phyloP scores from a whole-genome alignment of 2,329 filamentous ascomycete genomes.

The Leptographium wingfieldii region DNA sequence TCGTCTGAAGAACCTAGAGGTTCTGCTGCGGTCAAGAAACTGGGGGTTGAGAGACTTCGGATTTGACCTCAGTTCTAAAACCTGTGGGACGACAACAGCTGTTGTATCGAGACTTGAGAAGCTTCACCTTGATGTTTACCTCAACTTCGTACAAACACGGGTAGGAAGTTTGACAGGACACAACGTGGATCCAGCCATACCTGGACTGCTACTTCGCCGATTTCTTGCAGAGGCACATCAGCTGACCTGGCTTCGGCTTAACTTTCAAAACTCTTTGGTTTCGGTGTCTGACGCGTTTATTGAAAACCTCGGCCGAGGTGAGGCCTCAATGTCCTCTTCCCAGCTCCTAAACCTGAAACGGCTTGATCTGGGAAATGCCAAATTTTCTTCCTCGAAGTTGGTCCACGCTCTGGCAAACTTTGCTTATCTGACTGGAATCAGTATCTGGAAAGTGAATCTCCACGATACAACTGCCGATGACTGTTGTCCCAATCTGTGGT shows the following conservation, averaged over 20 bases:
- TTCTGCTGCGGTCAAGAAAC: slow-evolving; percentile 25
- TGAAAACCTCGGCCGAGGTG: neutral
- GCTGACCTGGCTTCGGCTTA: slow-evolving; percentile 40
- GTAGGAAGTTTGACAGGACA: neutral
- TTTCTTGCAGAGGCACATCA: slow-evolving; percentile 29
- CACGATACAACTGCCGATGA: neutral
- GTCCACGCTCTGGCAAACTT: neutral
- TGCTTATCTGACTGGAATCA: neutral
- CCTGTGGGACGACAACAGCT: slow-evolving; percentile 21
- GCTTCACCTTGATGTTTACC: slow-evolving; percentile 25
- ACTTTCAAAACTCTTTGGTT: slow-evolving; percentile 21
- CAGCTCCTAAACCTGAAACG: neutral
- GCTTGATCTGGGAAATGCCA: neutral
- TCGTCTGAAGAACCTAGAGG: slow-evolving; percentile 31
- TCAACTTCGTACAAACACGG: neutral
- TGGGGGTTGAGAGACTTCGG: slow-evolving; percentile 24
- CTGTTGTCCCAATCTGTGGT: neutral
- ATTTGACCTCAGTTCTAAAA: slow-evolving; percentile 32
- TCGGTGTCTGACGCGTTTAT: neutral
- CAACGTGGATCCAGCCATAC: slow-evolving; percentile 9
- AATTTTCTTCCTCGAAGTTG: neutral
- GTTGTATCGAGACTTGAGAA: slow-evolving; percentile 33
- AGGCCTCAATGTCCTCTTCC: neutral
- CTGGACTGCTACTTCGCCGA: slow-evolving; percentile 7
- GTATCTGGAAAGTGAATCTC: neutral